Conservation (phyloP, 78 protist genomes). For the Guillardia theta region DNA sequence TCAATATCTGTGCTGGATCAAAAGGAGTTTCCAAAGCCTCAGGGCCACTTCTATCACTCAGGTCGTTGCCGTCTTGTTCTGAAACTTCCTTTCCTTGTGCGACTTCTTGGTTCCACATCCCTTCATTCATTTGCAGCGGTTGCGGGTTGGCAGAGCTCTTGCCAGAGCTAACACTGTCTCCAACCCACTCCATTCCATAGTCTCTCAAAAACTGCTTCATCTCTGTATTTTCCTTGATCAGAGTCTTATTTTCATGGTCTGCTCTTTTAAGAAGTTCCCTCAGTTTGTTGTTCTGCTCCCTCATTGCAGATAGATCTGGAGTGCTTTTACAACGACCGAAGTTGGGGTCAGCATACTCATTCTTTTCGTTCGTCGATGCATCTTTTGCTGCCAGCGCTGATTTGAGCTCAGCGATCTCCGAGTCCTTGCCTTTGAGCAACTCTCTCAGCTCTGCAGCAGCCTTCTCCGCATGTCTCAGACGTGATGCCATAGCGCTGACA, state of each 20-base stretch:
- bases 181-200: constrained; percentile 30
- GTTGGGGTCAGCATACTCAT: neutral
- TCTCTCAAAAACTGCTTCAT: neutral
- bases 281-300: neutral
- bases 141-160: too few relatives aligned
- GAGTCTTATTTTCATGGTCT: neutral
- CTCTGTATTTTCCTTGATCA: neutral
- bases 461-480: neutral
- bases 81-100: neutral
- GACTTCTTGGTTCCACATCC: neutral
- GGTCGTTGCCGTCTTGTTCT: neutral
- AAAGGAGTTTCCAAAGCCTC: neutral
- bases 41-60: neutral
- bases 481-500: neutral
- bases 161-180: too few relatives aligned
- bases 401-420: neutral
- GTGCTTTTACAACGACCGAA: neutral
- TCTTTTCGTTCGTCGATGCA: neutral
- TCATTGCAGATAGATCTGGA: neutral
- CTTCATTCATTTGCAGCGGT: too few relatives aligned
- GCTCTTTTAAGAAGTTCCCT: neutral
- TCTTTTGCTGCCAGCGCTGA: neutral
- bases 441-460: neutral
- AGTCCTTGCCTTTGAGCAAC: neutral
- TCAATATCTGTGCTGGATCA: neutral